phyloP scores from a whole-genome alignment of 495 filamentous ascomycete genomes.

The Podospora australis region DNA sequence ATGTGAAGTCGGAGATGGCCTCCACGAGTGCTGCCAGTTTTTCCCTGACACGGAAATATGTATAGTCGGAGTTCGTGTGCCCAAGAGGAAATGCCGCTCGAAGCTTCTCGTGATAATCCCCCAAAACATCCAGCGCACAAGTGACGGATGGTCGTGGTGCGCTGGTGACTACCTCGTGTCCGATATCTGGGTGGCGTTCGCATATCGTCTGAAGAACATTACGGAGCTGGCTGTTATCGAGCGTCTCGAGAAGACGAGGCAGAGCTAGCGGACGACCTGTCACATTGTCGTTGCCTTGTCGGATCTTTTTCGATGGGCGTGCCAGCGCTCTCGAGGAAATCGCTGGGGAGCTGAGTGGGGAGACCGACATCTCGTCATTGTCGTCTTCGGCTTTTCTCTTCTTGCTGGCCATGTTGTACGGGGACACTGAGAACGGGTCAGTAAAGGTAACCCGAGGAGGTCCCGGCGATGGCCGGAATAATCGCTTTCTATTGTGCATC shows the following conservation, averaged over 20 bases:
- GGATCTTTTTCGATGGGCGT: slow-evolving; percentile 53
- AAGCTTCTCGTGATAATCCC: slow-evolving; percentile 71
- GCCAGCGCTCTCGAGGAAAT: slow-evolving; percentile 55
- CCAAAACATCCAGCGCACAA: slow-evolving; percentile 71
- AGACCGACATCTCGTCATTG: slow-evolving; percentile 81
- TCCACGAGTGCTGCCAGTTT: slow-evolving; percentile 75
- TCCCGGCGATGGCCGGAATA: neutral
- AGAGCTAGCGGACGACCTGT: slow-evolving; percentile 74
- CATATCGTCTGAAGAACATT: slow-evolving; percentile 79
- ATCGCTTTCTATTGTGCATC: slow-evolving; percentile 3
- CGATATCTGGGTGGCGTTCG: slow-evolving; percentile 76
- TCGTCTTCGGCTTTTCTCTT: slow-evolving; percentile 92
- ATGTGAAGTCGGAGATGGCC: slow-evolving; percentile 86
- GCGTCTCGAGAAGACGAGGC: slow-evolving; percentile 80
- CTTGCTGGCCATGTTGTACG: slow-evolving; percentile 48
- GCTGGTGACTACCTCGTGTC: slow-evolving; percentile 72
- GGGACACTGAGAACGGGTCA: slow-evolving; percentile 44
- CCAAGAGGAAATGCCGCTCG: slow-evolving; percentile 83
- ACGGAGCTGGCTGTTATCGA: slow-evolving; percentile 75
- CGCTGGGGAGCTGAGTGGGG: slow-evolving; percentile 73
- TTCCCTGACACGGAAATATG: slow-evolving; percentile 86
- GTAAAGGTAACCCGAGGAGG: slow-evolving; percentile 12
- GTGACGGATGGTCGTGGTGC: slow-evolving; percentile 79
- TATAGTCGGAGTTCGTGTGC: slow-evolving; percentile 79
- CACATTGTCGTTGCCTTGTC: slow-evolving; percentile 62